Percentiles rank a stretch among this genome's conserved stretches.
Evolutionary conservation across 2,329 filamentous ascomycete species (phyloP).

Genomic region (Sclerotinia borealis): DNA sequence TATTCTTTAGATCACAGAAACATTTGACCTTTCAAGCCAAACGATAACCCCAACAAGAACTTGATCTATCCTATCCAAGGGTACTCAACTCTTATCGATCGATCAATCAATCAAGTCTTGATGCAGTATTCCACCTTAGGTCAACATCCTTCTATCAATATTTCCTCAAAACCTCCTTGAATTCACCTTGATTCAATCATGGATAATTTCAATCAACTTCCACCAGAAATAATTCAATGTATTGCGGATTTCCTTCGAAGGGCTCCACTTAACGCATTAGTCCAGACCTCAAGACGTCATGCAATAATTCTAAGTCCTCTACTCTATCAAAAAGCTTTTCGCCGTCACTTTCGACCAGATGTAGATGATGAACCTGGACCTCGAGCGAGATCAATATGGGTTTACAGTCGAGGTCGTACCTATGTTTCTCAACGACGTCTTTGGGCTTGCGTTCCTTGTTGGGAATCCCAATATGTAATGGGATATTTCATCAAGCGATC

Average conservation of each 20-base stretch:
- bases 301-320: not conserved
- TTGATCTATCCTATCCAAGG: not conserved
- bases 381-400: slow-evolving; percentile 7
- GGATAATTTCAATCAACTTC: slow-evolving; percentile 5
- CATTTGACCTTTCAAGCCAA: not conserved
- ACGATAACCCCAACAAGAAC: not conserved
- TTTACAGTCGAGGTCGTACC: slow-evolving; percentile 9
- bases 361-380: slow-evolving; percentile 3
- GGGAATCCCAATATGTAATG: slow-evolving; percentile 9
- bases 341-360: slow-evolving; percentile 4
- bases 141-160: not conserved
- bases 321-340: slow-evolving; percentile 10
- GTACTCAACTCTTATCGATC: too few species aligned
- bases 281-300: slow-evolving; percentile 6
- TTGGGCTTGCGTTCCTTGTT: not conserved
- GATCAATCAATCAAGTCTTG: slow-evolving; percentile 5
- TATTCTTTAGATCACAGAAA: not conserved
- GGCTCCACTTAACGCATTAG: slow-evolving; percentile 5
- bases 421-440: slow-evolving; percentile 10
- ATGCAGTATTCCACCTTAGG: not conserved
- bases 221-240: slow-evolving; percentile 9
- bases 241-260: slow-evolving; percentile 2
- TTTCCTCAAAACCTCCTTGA: not conserved
- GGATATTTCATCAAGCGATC: not conserved
- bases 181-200: not conserved